Base-by-base conservation (phyloP, 345 rosid species). In the Salix dunnii region DNA sequence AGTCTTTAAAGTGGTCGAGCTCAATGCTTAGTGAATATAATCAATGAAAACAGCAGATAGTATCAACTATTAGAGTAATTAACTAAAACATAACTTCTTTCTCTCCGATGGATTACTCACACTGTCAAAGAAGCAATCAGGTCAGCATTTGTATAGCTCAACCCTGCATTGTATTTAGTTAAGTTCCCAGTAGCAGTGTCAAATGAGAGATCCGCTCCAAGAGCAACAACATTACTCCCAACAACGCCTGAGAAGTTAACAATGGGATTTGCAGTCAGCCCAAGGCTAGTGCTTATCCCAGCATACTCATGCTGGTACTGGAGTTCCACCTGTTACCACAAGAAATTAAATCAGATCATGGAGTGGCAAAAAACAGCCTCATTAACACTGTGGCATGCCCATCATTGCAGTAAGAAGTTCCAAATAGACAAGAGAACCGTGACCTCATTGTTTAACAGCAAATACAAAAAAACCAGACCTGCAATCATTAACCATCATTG, bases 221-320 rank as follows among this genome's bases (percentile, higher is more conserved):
- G 82, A 73, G 97, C 81, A 75, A 91, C 40, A 33, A 49, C 20
- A 40, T 80, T 82, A 79, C 81, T 88, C 67, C 99, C 99, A 73
- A 96, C 77, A 72, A 94, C 98, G 65, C 97, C 93, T 40, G 99
- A 88, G 86, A 96, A 92, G 82, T 91, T 96, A 79, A 91, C 91
- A 80, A 87, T 31, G 4, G 99, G 99, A 81, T 64, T 92, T 66
- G 92, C 91, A 53, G 92, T 94, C 85, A 96, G 78, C 5, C 98
- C 99, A 66, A 96, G 78, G 83, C 95, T 79, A 68, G 97, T 85
- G 84, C 92, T 88, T 72, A 96, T 88, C 76, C 97, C 99, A 42
- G 97, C 90, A 67, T 94, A 86, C 40, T 96, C 99, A 72, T 96
- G 99, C 80, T 84, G 87, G 76, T 94, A 96, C 79, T 96, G 98